Evolutionary conservation across 2,329 filamentous ascomycete species (phyloP), one percentile per base, ranked within the genome.

Genomic region (Colletotrichum orchidophilum): DNA sequence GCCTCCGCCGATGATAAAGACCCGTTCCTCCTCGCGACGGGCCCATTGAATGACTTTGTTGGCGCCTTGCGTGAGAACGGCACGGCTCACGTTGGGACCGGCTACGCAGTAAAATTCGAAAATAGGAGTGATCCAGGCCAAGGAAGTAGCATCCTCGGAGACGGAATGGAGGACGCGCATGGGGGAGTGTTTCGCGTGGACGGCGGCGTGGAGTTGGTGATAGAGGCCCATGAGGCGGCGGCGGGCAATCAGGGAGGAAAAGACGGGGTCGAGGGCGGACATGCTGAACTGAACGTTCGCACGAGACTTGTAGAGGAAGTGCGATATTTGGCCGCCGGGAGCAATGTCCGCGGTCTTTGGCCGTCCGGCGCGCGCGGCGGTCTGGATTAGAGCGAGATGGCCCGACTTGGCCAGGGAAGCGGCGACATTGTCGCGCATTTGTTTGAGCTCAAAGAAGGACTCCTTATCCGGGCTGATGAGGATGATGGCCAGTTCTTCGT

Each of bases 21-120:
- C 85, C 68, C 96, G 87, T 81, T 98, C 95, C 81, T 98, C 96
- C 82, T 99, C 96, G 74, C 91, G 88, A 78, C 94, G 92, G 1
- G 96, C 92, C 95, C 96, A 99, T 78, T 96, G 93, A 6, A 97
- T 91, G 60, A 99, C 90, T 82, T 93, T 92, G 79, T 96, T 97
- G 39, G 95, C 96, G 12, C 93, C 94, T 79, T 96, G 93, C 11
- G 94, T 94, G 76, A 99, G 86, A 12, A 91, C 89, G 26, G 85
- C 83, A 50, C 89, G 84, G 31, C 88, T 88, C 42, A 88, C 83
- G 74, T 91, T 92, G 2, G 94, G 93, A 0, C 94, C 93, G 21
- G 95, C 94, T n/a, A 99, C 91, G 77, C 94, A 97, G 83, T 98
- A 99, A 72, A 99, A 90, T 80, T 99, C 96, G 77, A 98, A 98